Base-by-base conservation (phyloP, 164 flowering plant species). In the Magnolia officinalis region DNA sequence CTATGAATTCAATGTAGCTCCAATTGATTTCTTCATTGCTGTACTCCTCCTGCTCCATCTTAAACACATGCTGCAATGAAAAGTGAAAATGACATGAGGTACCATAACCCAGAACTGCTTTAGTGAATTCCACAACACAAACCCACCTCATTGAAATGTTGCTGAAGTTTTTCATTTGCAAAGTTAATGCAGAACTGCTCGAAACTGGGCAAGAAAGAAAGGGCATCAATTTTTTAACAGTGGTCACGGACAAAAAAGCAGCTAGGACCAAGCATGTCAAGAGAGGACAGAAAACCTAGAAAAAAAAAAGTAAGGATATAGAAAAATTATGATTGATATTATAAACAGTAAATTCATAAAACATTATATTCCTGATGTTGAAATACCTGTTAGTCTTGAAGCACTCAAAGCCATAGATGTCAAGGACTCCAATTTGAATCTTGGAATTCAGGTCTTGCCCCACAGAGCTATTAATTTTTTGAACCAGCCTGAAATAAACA, bases 81-180 rank as follows among this genome's bases (percentile, higher is more conserved):
- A 23, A 74, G 67, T 8, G 13, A 11, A 21, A 37, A 7, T 23
- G 8, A 61, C 29, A 74, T 63, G 19, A 50, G 61, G 14, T 51
- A 61, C 74, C 50, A 73, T 7, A 23, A 45, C 11, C 23, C 51
- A 64, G 31, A 51, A 55, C 59, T 26, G 11, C 52, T 64, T 20
- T 18, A 24, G 8, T 7, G 0, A 26, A 72, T 26, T 51, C 61
- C 37, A 70, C n/a, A 71, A 61, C 59, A 63, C 13, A 63, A 21
- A 37, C 78, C 1, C 58, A 95, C 98, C 97, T 95, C 97, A 83
- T 95, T 95, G 79, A 95, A 95, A 87, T 95, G 97, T 77, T 95
- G 98, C 82, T 95, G 98, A 82, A 95, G 96, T 84, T 92, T 95
- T 81, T 95, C 98, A 84, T 95, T 95, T n/a, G 98, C 98, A 85